These are phyloP conservation scores for Entomortierella parvispora DNA, from an alignment of 192 early-diverging fungal genomes.

Conservation along the genomic window DNA sequence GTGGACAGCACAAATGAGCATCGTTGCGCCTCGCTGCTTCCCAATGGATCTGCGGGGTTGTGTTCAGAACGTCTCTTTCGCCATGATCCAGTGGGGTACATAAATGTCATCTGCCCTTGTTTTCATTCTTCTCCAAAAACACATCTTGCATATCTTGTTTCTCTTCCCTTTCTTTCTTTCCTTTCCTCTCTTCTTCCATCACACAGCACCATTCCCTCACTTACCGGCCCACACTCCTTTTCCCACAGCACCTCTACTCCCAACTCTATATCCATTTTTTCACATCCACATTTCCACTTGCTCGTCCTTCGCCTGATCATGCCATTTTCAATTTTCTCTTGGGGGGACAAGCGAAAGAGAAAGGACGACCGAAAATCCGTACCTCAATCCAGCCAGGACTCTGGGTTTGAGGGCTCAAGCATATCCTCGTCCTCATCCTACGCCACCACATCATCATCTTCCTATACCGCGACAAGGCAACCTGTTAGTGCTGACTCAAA, in stretches of 20 bases:
- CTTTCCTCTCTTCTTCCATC: background rate
- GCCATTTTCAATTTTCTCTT: conserved; percentile 8
- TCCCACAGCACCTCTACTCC: conserved; percentile 2
- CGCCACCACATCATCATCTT: background rate
- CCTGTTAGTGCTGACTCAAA: too few relatives aligned
- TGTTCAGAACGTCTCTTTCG: too few relatives aligned
- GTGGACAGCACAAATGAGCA: too few relatives aligned
- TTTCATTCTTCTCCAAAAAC: background rate
- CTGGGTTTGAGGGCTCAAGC: conserved; percentile 14
- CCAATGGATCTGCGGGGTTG: too few relatives aligned
- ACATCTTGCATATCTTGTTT: background rate
- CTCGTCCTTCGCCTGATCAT: background rate
- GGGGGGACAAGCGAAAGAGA: conserved; percentile 5
- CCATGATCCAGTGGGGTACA: background rate
- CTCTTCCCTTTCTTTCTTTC: conserved; percentile 1
- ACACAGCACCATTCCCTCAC: too few relatives aligned
- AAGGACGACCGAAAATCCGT: background rate
- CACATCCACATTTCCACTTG: background rate
- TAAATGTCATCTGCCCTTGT: background rate
- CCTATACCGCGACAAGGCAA: too few relatives aligned
- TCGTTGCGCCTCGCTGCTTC: too few relatives aligned
- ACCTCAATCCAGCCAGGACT: conserved; percentile 18
- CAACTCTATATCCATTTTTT: background rate
- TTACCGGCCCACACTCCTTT: background rate
- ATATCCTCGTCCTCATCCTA: conserved; percentile 8